Percentiles rank a stretch among this genome's conserved stretches.
These are phyloP conservation scores for Naganishia cerealis DNA, from an alignment of 1,284 basidiomycete genomes.

Conservation along the genomic window DNA sequence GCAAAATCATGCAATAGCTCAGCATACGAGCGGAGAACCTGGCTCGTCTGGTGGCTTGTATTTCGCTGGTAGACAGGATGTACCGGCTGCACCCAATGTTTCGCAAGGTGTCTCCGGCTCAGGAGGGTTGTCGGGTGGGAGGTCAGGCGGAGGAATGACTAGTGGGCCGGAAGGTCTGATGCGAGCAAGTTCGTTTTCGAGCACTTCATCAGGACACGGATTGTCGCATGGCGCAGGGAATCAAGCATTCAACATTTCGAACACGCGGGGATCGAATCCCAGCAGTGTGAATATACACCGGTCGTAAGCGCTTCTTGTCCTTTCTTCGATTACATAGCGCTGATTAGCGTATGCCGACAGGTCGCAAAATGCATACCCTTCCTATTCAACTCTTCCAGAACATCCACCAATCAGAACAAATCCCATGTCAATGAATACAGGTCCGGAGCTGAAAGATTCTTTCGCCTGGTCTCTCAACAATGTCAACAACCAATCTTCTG, in stretches of 20 bases:
- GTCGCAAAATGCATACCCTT: constrained; percentile 1
- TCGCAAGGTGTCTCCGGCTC: neutral
- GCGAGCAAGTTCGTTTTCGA: constrained; percentile 16
- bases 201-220: constrained; percentile 22
- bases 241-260: constrained; percentile 27
- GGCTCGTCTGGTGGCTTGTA: neutral
- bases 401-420: neutral
- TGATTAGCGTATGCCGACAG: neutral
- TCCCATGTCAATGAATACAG: neutral
- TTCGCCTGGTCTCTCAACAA: constrained; percentile 26
- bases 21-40: neutral
- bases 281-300: neutral
- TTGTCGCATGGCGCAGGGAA: constrained; percentile 16
- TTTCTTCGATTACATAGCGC: neutral
- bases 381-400: constrained; percentile 5
- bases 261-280: constrained; percentile 21
- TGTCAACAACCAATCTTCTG: constrained; percentile 17
- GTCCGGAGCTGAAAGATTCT: constrained; percentile 17
- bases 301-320: constrained; percentile 1
- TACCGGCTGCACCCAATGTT: neutral
- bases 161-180: neutral
- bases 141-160: constrained; percentile 2
- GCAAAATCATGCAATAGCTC: neutral
- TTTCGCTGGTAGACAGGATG: neutral
- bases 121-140: neutral